Conservation (phyloP, 2,329 filamentous ascomycete genomes). For the Diplodia scrobiculata region DNA sequence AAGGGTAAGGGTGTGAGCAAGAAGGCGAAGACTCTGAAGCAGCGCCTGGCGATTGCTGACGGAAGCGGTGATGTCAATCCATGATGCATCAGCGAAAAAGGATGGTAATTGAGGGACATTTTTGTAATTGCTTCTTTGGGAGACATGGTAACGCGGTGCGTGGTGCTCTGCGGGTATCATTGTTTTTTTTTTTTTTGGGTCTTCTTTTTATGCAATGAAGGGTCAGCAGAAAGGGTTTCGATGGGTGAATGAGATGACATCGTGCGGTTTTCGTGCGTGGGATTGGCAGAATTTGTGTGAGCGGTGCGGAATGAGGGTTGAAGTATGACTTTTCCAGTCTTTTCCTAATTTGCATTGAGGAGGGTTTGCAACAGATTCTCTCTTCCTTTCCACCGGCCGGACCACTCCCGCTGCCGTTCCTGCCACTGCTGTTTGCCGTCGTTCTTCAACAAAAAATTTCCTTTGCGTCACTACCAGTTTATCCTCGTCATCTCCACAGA, state of each 20-base stretch:
- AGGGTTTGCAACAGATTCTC: background rate
- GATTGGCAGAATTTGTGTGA: background rate
- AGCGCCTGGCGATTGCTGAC: slow-evolving; percentile 54
- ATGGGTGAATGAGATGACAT: background rate
- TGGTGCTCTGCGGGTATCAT: background rate
- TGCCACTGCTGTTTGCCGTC: background rate
- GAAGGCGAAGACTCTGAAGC: slow-evolving; percentile 56
- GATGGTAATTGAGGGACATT: slow-evolving; percentile 12
- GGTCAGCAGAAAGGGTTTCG: background rate
- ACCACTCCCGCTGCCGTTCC: background rate
- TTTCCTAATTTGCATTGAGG: background rate
- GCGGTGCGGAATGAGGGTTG: background rate
- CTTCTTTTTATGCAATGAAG: background rate
- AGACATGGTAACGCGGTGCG: background rate
- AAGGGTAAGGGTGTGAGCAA: slow-evolving; percentile 59
- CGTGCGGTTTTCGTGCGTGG: background rate
- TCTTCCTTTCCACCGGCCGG: background rate
- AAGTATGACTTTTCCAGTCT: background rate
- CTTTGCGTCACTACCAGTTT: background rate
- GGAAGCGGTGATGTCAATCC: slow-evolving; percentile 35
- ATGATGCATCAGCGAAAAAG: background rate
- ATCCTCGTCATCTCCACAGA: background rate
- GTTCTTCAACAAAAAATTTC: background rate
- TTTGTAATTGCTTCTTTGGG: slow-evolving; percentile 3
- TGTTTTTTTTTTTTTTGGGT: background rate